phyloP scores from a whole-genome alignment of 306 rosid genomes.

The Glycine tomentella region DNA sequence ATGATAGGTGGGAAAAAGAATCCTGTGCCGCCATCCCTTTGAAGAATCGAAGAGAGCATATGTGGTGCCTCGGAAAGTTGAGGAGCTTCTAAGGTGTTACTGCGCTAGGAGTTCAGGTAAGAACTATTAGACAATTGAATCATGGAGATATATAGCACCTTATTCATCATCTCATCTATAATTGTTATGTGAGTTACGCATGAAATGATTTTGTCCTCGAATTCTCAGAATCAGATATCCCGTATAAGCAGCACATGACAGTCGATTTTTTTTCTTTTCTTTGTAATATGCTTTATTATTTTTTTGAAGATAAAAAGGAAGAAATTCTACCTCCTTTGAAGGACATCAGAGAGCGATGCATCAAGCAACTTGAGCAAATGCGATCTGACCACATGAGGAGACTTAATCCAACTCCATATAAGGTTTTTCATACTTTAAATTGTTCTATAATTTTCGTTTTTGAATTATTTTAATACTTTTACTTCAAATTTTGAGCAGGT shows the following conservation, averaged over 20 bases:
- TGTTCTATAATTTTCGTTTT: background rate
- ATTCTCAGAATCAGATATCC: no score
- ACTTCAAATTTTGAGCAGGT: conserved; percentile 59
- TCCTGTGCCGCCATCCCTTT: conserved; percentile 86
- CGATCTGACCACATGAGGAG: conserved; percentile 88
- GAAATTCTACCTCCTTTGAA: conserved; percentile 69
- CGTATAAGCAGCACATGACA: no score
- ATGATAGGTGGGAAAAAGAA: conserved; percentile 74
- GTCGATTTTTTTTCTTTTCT: no score
- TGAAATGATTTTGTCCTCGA: no score
- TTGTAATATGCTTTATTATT: conserved; percentile 24
- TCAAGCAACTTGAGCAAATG: conserved; percentile 73
- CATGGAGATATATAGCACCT: background rate
- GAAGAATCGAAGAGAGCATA: conserved; percentile 87
- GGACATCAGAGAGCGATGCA: conserved; percentile 79
- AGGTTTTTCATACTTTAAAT: conserved; percentile 50
- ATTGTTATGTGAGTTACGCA: no score
- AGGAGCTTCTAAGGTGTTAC: conserved; percentile 83
- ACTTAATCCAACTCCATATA: conserved; percentile 84
- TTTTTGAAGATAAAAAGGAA: conserved; percentile 54
- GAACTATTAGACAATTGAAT: conserved; percentile 21
- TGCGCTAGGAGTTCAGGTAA: conserved; percentile 74
- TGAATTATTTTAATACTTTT: background rate
- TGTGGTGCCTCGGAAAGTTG: conserved; percentile 84
- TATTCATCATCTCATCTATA: background rate